Conservation (phyloP, 805 yeast genomes). For the Teunomyces cretensis region DNA sequence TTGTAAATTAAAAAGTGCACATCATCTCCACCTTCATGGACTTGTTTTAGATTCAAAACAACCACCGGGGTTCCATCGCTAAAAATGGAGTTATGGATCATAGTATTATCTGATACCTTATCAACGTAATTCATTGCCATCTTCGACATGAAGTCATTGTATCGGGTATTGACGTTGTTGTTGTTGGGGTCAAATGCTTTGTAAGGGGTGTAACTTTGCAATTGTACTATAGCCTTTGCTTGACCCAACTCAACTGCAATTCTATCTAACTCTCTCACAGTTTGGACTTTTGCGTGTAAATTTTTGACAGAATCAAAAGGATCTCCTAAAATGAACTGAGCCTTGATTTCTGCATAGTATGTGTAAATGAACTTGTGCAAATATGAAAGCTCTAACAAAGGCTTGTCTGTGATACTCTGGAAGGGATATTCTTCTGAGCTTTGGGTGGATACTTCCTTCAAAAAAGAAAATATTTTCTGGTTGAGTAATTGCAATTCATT, state of each 20-base stretch:
- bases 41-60: slow-evolving; percentile 45
- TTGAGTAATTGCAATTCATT: slow-evolving; percentile 37
- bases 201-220: slow-evolving; percentile 55
- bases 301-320: slow-evolving; percentile 14
- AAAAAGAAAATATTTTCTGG: slow-evolving; percentile 27
- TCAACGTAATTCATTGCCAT: slow-evolving; percentile 56
- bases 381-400: slow-evolving; percentile 38
- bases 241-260: slow-evolving; percentile 54
- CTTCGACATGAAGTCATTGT: slow-evolving; percentile 74
- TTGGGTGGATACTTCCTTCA: slow-evolving; percentile 23
- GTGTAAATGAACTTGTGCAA: slow-evolving; percentile 41
- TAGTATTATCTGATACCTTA: slow-evolving; percentile 38
- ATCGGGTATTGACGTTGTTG: slow-evolving; percentile 46
- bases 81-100: slow-evolving; percentile 64
- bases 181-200: slow-evolving; percentile 41
- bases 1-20: slow-evolving; percentile 56
- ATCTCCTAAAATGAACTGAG: slow-evolving; percentile 25
- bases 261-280: slow-evolving; percentile 44
- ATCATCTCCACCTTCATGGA: slow-evolving; percentile 37
- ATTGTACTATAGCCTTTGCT: slow-evolving; percentile 55
- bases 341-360: slow-evolving; percentile 31
- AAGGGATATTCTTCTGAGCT: slow-evolving; percentile 10
- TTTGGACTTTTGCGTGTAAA: slow-evolving; percentile 21
- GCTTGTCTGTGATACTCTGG: slow-evolving; percentile 14
- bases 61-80: slow-evolving; percentile 73